Evolutionary conservation across 108 stramenopile species (phyloP).

Genomic region (Fragilaria crotonensis): DNA sequence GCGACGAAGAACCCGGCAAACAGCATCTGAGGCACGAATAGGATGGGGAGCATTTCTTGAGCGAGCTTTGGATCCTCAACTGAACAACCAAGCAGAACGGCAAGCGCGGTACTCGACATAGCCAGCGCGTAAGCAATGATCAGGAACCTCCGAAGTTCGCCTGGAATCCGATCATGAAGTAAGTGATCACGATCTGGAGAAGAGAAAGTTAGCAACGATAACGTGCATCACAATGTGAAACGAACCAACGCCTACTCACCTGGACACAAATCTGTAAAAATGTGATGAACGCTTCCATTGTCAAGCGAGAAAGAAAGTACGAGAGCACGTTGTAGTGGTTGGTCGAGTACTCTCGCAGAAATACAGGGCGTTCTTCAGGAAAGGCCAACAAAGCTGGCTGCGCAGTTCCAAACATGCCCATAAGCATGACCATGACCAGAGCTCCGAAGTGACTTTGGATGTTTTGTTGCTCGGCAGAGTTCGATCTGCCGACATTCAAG

Average conservation of each 20-base stretch:
- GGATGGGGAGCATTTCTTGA: slow-evolving; percentile 54
- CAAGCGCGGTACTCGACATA: slow-evolving; percentile 54
- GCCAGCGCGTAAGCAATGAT: slow-evolving; percentile 42
- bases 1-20: slow-evolving; percentile 78
- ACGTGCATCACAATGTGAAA: background rate
- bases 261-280: background rate
- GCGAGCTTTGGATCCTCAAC: slow-evolving; percentile 64
- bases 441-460: slow-evolving; percentile 47
- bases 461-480: slow-evolving; percentile 9
- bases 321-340: slow-evolving; percentile 68
- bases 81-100: slow-evolving; percentile 46
- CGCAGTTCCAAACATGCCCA: slow-evolving; percentile 76
- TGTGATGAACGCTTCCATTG: slow-evolving; percentile 52
- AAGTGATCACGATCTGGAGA: slow-evolving; percentile 25
- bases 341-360: slow-evolving; percentile 84
- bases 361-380: slow-evolving; percentile 83
- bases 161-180: slow-evolving; percentile 52
- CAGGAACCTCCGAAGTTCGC: slow-evolving; percentile 42
- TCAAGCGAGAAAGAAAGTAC: slow-evolving; percentile 61
- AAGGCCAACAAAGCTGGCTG: slow-evolving; percentile 64
- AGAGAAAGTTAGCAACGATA: background rate
- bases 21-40: slow-evolving; percentile 84
- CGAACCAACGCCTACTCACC: background rate
- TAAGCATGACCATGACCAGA: slow-evolving; percentile 51
- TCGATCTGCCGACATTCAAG: slow-evolving; percentile 41